Evolutionary conservation across 2,329 filamentous ascomycete genomes (phyloP).

Genomic region (Chalaropsis thielavioides): DNA sequence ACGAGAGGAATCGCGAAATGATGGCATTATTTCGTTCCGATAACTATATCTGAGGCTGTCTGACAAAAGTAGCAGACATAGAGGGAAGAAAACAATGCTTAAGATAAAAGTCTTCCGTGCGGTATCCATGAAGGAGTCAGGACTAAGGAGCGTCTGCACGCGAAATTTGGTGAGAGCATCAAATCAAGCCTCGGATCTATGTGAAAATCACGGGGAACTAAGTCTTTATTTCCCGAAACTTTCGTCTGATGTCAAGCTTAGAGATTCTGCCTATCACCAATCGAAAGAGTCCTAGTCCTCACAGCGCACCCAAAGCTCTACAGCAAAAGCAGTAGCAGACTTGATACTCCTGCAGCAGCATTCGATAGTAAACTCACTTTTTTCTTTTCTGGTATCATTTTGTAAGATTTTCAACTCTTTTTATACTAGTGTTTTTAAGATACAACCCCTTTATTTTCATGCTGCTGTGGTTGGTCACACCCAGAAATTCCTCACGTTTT

Average conservation of each 20-base stretch:
- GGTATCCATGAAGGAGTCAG: background rate
- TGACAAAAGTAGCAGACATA: background rate
- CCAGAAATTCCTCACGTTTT: background rate
- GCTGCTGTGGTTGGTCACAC: background rate
- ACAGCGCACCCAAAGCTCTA: no score
- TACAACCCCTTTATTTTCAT: background rate
- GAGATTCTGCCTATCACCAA: background rate
- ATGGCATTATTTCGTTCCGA: background rate
- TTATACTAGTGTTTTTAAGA: no score
- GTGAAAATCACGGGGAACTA: background rate
- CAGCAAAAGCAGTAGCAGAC: no score
- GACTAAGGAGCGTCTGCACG: background rate
- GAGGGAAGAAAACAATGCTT: background rate
- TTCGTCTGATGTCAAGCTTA: background rate
- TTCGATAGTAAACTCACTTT: no score
- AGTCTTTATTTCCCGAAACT: background rate
- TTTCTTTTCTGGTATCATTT: no score
- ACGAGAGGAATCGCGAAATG: background rate
- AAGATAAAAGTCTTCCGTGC: background rate
- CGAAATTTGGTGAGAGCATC: background rate
- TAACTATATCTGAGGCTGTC: background rate
- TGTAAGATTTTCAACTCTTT: no score
- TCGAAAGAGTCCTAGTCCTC: no score
- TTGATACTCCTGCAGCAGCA: no score
- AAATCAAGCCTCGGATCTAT: background rate